phyloP scores from a whole-genome alignment of 2,329 filamentous ascomycete species.

The Penicillium decumbens region DNA sequence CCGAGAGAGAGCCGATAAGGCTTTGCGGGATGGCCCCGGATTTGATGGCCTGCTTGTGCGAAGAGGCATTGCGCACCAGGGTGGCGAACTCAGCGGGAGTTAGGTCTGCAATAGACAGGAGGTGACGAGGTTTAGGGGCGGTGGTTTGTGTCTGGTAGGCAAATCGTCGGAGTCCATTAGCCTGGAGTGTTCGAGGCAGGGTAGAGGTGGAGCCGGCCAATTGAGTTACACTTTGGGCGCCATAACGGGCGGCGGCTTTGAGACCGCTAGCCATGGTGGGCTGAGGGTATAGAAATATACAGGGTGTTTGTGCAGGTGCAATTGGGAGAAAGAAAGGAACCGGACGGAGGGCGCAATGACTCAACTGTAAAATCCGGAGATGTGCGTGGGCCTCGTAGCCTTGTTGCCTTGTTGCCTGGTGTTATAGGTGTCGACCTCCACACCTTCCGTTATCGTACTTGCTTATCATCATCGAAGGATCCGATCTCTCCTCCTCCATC shows the following conservation, averaged over 20 bases:
- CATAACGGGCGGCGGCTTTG: conserved; percentile 27
- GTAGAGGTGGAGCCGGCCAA: conserved; percentile 26
- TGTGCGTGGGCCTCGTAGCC: conserved; percentile 3
- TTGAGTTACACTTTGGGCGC: conserved; percentile 27
- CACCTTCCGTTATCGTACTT: conserved; percentile 20
- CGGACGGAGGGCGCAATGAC: conserved; percentile 12
- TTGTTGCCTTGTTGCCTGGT: conserved; percentile 8
- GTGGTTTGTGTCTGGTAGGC: conserved; percentile 34
- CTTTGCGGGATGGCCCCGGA: conserved; percentile 57
- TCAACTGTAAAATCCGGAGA: conserved; percentile 15
- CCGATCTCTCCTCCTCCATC: not conserved
- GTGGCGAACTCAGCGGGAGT: conserved; percentile 71
- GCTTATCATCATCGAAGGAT: conserved; percentile 19
- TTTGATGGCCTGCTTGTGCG: conserved; percentile 74
- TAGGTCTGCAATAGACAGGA: conserved; percentile 87
- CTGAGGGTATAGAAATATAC: conserved; percentile 5
- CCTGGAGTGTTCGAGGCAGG: conserved; percentile 24
- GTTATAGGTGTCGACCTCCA: conserved; percentile 14
- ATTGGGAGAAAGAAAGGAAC: conserved; percentile 4
- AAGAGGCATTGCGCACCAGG: conserved; percentile 75
- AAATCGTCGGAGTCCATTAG: conserved; percentile 34
- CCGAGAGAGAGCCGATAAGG: conserved; percentile 60
- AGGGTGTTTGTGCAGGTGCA: conserved; percentile 9
- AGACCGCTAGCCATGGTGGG: conserved; percentile 28
- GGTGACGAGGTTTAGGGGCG: conserved; percentile 65